Evolutionary conservation across 1,139 yeast species (phyloP).

Genomic region (Kodamaea fungicola): DNA sequence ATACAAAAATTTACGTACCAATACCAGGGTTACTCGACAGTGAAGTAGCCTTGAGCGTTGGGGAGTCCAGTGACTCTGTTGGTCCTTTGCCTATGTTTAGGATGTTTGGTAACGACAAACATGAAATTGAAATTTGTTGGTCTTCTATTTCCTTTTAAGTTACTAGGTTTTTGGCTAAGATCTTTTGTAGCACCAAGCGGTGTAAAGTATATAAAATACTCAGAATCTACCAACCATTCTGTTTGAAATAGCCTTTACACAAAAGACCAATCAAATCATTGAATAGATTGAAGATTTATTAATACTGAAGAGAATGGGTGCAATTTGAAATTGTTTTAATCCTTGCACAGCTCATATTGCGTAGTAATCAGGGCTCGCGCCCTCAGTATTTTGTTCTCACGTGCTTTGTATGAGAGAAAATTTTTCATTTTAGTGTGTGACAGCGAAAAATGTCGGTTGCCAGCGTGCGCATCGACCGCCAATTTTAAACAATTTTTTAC

Average conservation of each 20-base stretch:
- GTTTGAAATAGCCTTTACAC: no score
- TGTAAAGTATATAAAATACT: no score
- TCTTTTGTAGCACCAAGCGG: no score
- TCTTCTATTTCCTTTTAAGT: no score
- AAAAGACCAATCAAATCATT: no score
- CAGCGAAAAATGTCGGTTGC: slow-evolving; percentile 7
- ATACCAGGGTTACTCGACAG: background rate
- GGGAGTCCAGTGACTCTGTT: no score
- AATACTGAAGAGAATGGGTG: no score
- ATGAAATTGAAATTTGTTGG: background rate
- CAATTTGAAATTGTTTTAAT: no score
- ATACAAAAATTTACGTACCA: background rate
- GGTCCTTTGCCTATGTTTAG: background rate
- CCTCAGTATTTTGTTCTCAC: background rate
- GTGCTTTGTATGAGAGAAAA: background rate
- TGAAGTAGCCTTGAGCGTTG: background rate
- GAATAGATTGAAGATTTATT: no score
- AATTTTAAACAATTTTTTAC: slow-evolving; percentile 8
- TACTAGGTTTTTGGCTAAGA: no score
- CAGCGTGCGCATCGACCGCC: slow-evolving; percentile 1
- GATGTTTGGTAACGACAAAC: background rate
- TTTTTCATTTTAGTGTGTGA: background rate
- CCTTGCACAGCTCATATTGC: no score
- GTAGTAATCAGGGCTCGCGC: slow-evolving; percentile 5
- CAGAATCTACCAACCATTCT: no score